Evolutionary conservation across 2,329 filamentous ascomycete genomes (phyloP), one percentile per base, ranked within the genome.

Genomic region (Epichloe brachyelytri): DNA sequence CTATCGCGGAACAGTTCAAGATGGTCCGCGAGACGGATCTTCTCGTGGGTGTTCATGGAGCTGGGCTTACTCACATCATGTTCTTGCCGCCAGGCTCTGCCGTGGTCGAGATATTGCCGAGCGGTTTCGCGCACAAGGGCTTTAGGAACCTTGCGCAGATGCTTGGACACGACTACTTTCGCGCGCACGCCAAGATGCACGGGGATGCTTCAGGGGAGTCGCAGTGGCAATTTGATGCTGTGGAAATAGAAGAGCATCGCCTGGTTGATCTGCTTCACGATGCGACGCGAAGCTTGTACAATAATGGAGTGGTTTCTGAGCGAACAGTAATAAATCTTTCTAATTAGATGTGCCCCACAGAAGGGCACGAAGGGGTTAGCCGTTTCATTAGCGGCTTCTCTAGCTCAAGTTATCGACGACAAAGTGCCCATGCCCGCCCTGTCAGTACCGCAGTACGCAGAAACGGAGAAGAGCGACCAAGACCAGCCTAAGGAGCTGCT

Each of bases 1-100:
- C 68, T 6, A 64, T 73, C 41, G 37, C 48, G 0, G 60, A 68
- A 36, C 71, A 73, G 56, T 43, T 72, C 5, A 50, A 54, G 8
- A 38, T 68, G 1, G 59, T 64, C 10, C 64, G 60, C 14, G 57
- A 59, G 26, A 71, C 70, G 1, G 69, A 73, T 52, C 55, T 73
- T 15, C 60, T 74, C 8, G 63, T 71, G 5, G 70, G 70, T 33
- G 65, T 70, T 2, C 70, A 74, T 56, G 71, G 71, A 41, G 69
- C 70, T 0, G 71, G 68, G 0, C 58, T 73, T 15, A 68, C 70
- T 4, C 69, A 73, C 53, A 55, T 57, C 1, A 63, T 74, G 55
- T 74, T 72, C 51, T 60, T 72, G 54, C 63, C 56, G 1, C 57
- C 60, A 33, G 57, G 59, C 4, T 60, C 59, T 1, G 64, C 63